Conservation (phyloP, 257 asterid genomes). For the Solanum ossicruentum region DNA sequence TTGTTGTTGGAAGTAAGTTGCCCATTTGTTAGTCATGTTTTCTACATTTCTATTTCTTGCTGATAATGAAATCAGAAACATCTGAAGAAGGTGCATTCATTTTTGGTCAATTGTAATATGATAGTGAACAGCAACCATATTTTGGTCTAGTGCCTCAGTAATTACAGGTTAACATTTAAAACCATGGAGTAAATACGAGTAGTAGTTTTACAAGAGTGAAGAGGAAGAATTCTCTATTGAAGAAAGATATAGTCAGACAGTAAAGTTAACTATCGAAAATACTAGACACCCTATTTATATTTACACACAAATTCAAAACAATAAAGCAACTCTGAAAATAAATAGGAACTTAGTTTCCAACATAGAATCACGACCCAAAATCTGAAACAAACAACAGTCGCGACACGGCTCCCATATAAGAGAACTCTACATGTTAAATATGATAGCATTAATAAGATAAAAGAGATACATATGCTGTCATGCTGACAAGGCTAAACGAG, state of each 20-base stretch:
- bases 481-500: background rate
- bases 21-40: conserved; percentile 26
- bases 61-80: background rate
- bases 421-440: background rate
- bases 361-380: background rate
- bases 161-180: background rate
- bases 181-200: background rate
- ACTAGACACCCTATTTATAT: background rate
- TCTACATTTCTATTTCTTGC: conserved; percentile 6
- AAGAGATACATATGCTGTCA: background rate
- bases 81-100: background rate
- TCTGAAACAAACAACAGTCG: background rate
- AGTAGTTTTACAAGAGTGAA: background rate
- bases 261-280: background rate
- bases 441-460: background rate
- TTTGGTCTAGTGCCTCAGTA: background rate
- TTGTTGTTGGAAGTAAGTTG: conserved; percentile 22
- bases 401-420: background rate
- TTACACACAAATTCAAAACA: background rate
- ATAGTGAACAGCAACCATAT: background rate
- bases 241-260: background rate
- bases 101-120: background rate
- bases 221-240: background rate
- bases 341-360: background rate
- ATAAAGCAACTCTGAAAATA: background rate